These are phyloP conservation scores for Ceratocystis variospora DNA, from an alignment of 2,329 filamentous ascomycete genomes.

Conservation along the genomic window DNA sequence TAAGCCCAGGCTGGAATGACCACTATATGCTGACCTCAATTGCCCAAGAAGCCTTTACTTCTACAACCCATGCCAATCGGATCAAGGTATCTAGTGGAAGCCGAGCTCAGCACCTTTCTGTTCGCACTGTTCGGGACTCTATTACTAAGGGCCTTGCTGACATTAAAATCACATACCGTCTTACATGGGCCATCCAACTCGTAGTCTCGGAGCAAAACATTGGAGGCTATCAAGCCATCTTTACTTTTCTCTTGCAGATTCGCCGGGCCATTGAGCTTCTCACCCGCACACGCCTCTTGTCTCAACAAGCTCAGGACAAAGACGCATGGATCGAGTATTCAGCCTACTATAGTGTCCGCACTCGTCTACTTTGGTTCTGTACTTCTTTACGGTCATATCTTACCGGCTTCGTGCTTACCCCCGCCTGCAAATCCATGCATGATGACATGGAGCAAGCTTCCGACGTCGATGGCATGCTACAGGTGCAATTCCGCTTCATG, in stretches of 20 bases:
- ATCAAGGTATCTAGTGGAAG: constrained; percentile 44
- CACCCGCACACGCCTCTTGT: constrained; percentile 37
- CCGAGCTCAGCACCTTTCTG: constrained; percentile 30
- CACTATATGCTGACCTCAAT: constrained; percentile 67
- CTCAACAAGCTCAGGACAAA: constrained; percentile 29
- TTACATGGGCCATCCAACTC: constrained; percentile 55
- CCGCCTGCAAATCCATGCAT: constrained; percentile 43
- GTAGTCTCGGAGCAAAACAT: constrained; percentile 55
- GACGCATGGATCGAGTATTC: constrained; percentile 32
- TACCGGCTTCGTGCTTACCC: constrained; percentile 55
- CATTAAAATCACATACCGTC: constrained; percentile 53
- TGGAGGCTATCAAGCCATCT: constrained; percentile 54
- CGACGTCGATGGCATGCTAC: constrained; percentile 72
- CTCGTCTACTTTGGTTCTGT: constrained; percentile 63
- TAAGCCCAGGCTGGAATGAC: constrained; percentile 57
- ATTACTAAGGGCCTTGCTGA: constrained; percentile 44
- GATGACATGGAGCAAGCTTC: constrained; percentile 43
- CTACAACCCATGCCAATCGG: constrained; percentile 45
- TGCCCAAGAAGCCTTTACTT: constrained; percentile 56
- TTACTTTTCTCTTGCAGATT: constrained; percentile 64
- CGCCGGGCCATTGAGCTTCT: constrained; percentile 57
- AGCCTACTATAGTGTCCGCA: constrained; percentile 47
- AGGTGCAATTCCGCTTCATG: constrained; percentile 51
- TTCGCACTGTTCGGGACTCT: constrained; percentile 39
- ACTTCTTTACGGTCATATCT: constrained; percentile 64